Conservation (phyloP, 2,329 filamentous ascomycete genomes). For the Cladophialophora yegresii region DNA sequence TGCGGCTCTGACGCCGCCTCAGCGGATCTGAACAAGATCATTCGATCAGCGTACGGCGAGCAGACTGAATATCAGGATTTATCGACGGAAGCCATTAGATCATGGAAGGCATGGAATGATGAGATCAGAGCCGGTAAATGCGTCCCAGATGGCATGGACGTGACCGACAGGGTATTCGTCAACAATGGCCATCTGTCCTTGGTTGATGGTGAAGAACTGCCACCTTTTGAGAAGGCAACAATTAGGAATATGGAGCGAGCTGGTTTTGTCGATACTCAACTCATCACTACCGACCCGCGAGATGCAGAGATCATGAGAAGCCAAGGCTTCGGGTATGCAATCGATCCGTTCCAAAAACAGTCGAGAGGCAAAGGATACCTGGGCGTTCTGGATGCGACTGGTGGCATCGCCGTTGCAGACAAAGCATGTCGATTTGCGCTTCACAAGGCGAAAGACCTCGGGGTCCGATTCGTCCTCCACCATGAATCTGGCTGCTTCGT, state of each 20-base stretch:
- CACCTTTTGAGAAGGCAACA: conserved; percentile 43
- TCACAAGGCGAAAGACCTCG: conserved; percentile 46
- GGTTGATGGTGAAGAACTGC: conserved; percentile 19
- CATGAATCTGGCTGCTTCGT: conserved; percentile 40
- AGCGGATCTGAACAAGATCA: conserved; percentile 39
- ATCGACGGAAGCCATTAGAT: conserved; percentile 46
- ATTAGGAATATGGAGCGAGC: conserved; percentile 44
- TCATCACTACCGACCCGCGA: conserved; percentile 39
- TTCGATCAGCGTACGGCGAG: conserved; percentile 46
- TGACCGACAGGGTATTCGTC: conserved; percentile 44
- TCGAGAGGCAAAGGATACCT: conserved; percentile 37
- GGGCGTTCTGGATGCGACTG: conserved; percentile 52
- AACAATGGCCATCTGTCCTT: conserved; percentile 43
- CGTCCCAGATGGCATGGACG: conserved; percentile 45
- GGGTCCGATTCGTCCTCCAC: conserved; percentile 50
- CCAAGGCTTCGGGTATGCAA: conserved; percentile 39
- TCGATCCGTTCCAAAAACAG: conserved; percentile 45
- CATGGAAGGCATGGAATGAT: conserved; percentile 52
- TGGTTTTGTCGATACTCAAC: conserved; percentile 43
- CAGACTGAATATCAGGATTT: conserved; percentile 53
- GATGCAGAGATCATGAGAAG: conserved; percentile 39
- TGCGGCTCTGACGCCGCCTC: conserved; percentile 50
- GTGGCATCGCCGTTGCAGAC: conserved; percentile 51
- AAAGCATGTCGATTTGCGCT: conserved; percentile 52
- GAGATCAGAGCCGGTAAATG: conserved; percentile 40